Percentiles rank a stretch among this genome's conserved stretches.
phyloP scores from a whole-genome alignment of 2,329 filamentous ascomycete species.

The Botrytis squamosa region DNA sequence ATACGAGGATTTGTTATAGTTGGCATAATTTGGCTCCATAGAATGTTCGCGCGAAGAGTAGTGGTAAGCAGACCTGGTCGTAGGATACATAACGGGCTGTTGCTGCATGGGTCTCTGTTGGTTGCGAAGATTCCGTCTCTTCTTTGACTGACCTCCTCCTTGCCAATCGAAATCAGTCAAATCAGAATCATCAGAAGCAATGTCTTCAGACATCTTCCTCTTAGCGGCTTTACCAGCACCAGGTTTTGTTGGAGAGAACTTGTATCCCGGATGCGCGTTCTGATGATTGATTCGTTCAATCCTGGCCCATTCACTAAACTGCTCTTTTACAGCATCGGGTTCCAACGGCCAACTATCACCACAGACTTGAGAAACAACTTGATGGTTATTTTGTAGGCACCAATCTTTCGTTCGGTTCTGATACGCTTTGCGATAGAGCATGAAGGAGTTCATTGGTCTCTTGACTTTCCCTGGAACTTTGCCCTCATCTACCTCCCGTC shows the following conservation, averaged over 20 bases:
- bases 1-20: conserved; percentile 49
- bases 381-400: conserved; percentile 86
- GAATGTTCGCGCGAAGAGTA: conserved; percentile 36
- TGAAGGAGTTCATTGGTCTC: conserved; percentile 95
- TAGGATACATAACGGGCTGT: conserved; percentile 33
- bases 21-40: conserved; percentile 30
- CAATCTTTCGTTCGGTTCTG: conserved; percentile 81
- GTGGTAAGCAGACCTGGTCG: conserved; percentile 36
- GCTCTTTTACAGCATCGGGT: conserved; percentile 65
- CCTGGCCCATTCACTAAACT: conserved; percentile 76
- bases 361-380: conserved; percentile 84
- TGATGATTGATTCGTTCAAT: conserved; percentile 83
- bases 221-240: conserved; percentile 45
- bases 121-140: conserved; percentile 27
- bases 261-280: conserved; percentile 84
- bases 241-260: conserved; percentile 82
- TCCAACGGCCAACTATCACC: conserved; percentile 86
- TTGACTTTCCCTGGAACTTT: conserved; percentile 75
- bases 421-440: conserved; percentile 93
- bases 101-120: conserved; percentile 25
- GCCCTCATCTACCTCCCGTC: conserved; percentile 64
- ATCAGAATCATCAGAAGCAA: conserved; percentile 45
- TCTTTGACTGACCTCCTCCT: conserved; percentile 30
- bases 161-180: conserved; percentile 49
- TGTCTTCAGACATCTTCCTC: conserved; percentile 46